Conservation (phyloP, 75 land plant species). For the Picea glauca region DNA sequence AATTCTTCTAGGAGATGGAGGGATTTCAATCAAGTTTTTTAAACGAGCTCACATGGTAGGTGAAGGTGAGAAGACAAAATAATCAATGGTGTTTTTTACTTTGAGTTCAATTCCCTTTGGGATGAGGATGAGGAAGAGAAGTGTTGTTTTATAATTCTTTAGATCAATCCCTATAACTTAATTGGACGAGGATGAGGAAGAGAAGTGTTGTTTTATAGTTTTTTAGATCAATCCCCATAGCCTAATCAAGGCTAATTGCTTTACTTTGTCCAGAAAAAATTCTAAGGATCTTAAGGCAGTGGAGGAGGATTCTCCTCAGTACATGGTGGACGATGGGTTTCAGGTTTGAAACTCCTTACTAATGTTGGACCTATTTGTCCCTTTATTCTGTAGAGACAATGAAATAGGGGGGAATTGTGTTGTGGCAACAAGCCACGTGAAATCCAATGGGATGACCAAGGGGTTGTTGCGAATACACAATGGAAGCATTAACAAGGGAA, state of each 20-base stretch:
- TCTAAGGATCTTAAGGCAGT: not conserved
- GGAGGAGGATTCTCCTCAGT: not conserved
- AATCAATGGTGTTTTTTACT: not conserved
- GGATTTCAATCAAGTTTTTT: not conserved
- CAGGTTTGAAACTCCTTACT: not conserved
- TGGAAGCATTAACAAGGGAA: not conserved
- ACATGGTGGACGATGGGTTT: not conserved
- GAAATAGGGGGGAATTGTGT: not conserved
- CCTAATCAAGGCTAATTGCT: not conserved
- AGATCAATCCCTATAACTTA: not conserved
- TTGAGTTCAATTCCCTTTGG: not conserved
- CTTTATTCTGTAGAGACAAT: not conserved
- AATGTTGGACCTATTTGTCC: too few species aligned
- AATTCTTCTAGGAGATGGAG: not conserved
- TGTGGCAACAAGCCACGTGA: not conserved
- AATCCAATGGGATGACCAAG: not conserved
- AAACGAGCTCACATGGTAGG: not conserved
- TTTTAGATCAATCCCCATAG: not conserved
- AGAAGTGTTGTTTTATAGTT: not conserved
- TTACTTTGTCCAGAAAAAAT: not conserved
- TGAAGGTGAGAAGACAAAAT: not conserved
- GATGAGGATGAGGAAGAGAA: not conserved
- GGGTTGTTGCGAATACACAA: not conserved
- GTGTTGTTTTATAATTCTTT: not conserved
- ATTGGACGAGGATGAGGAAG: not conserved